Evolutionary conservation across 2,329 filamentous ascomycete genomes (phyloP), one percentile per base, ranked within the genome.

Genomic region (Exophiala sp.): DNA sequence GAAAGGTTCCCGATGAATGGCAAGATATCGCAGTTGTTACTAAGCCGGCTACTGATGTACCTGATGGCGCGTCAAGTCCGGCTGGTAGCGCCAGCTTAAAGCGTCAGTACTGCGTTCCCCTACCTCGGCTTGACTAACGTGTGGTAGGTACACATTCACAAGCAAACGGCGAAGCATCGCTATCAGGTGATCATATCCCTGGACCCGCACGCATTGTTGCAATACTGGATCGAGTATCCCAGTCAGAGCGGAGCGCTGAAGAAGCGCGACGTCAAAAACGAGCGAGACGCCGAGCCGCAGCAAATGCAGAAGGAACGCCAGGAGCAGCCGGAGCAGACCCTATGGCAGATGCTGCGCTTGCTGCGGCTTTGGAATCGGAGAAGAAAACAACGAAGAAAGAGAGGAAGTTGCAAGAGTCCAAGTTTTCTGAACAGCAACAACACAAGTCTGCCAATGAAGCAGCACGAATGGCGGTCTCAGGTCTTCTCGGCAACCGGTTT

Each of bases 371-470:
- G 39, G 83, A 85, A 1, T 80, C 85, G 1, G 85, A 87, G 50
- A 74, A 75, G 61, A 92, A 91, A 69, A 79, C 89, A 47, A 88
- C 87, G 3, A 96, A 96, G 78, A 96, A 96, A 73, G 91, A 96
- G 69, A 89, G 86, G 70, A 87, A 85, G 60, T 80, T 87, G 62
- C 82, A 84, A n/a, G 86, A 89, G 55, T 76, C 78, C 3, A 89
- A 88, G 63, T 81, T 86, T 18, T 87, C 84, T 0, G 89, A 95
- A 65, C 87, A 87, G 14, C 86, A 86, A 54, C 88, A 86, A 61
- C 90, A 92, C 61, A 84, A 85, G 18, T 88, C 86, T 59, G 90
- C 92, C 21, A 96, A 96, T 67, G 79, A 84, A 51, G 96, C 91
- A 0, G 89, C 89, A 50, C 85, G 83, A 58, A 82, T 90, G 75